Evolutionary conservation across 1,284 basidiomycete species (phyloP).

Genomic region (Austroboletus niveus): DNA sequence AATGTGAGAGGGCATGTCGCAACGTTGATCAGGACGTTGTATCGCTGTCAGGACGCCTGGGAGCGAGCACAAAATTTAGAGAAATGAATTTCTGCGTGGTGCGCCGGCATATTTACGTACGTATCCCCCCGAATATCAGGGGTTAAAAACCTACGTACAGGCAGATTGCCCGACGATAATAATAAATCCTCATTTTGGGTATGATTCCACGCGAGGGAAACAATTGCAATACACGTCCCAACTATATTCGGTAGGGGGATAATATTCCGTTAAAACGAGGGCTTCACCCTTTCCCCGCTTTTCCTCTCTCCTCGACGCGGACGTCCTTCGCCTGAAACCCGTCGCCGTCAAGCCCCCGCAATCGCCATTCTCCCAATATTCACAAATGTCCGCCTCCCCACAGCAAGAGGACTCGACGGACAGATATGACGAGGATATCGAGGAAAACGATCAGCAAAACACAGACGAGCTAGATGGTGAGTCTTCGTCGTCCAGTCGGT

Average conservation of each 20-base stretch:
- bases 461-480: constrained; percentile 38
- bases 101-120: constrained; percentile 54
- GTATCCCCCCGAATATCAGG: constrained; percentile 51
- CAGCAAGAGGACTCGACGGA: constrained; percentile 39
- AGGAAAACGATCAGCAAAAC: constrained; percentile 36
- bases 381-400: constrained; percentile 46
- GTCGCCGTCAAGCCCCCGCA: constrained; percentile 26
- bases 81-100: constrained; percentile 25
- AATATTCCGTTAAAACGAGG: constrained; percentile 72
- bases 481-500: constrained; percentile 10
- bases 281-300: constrained; percentile 59
- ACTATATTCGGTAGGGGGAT: constrained; percentile 67
- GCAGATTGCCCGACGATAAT: constrained; percentile 54
- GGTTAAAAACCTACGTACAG: constrained; percentile 44
- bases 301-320: constrained; percentile 45
- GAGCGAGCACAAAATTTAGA: constrained; percentile 19
- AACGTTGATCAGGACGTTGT: constrained; percentile 18
- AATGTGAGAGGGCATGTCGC: constrained; percentile 1
- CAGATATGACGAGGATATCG: constrained; percentile 44
- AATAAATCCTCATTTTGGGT: constrained; percentile 58
- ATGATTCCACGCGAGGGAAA: constrained; percentile 51
- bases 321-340: constrained; percentile 22
- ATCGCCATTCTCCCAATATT: constrained; percentile 21
- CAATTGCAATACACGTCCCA: constrained; percentile 52
- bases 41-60: constrained; percentile 13